Conservation (phyloP, 176 grass and related monocot genomes). For the Cenchrus americanus region DNA sequence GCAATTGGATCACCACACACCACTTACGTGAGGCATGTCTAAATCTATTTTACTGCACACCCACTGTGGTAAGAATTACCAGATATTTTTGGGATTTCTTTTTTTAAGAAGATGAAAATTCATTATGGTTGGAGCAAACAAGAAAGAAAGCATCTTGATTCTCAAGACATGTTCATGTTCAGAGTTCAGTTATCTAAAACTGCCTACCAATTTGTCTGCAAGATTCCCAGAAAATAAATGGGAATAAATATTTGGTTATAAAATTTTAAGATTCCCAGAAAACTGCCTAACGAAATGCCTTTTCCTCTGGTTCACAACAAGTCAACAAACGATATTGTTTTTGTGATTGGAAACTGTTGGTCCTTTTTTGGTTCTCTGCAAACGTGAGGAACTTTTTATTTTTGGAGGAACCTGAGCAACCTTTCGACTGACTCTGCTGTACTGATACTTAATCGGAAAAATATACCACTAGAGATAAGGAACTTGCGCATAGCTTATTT, state of each 20-base stretch:
- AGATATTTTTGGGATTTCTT: background rate
- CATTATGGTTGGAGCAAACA: background rate
- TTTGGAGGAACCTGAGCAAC: background rate
- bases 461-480: slow-evolving; percentile 20
- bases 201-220: background rate
- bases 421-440: background rate
- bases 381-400: background rate
- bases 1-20: slow-evolving; percentile 1
- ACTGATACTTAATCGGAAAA: slow-evolving; percentile 14
- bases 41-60: background rate
- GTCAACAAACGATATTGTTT: slow-evolving; percentile 3
- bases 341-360: slow-evolving; percentile 24
- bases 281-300: background rate
- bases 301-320: background rate
- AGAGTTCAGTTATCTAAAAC: background rate
- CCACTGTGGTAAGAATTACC: background rate
- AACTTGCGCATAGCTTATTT: slow-evolving; percentile 16
- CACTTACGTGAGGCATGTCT: background rate
- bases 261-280: background rate
- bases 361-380: background rate
- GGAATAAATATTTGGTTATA: background rate
- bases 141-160: background rate
- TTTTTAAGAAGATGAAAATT: slow-evolving; percentile 15
- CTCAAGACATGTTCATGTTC: background rate
- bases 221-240: background rate